These are phyloP conservation scores for Leishmania aethiopica DNA, from an alignment of 208 protist genomes.

Conservation along the genomic window DNA sequence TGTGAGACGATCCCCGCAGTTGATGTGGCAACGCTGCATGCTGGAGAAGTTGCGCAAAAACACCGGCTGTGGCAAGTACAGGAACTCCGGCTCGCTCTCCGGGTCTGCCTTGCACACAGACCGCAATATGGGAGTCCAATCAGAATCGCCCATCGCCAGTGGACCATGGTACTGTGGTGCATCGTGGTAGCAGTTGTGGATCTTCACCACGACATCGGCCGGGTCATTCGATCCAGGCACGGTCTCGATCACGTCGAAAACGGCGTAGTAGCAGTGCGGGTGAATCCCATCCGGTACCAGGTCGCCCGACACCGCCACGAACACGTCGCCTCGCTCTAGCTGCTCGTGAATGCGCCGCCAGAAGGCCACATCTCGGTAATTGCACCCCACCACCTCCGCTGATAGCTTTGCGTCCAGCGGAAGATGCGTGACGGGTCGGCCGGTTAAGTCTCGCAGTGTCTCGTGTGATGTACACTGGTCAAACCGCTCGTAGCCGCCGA, in stretches of 20 bases:
- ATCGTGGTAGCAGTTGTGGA: constrained; percentile 66
- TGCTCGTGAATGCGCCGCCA: constrained; percentile 63
- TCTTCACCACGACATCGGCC: constrained; percentile 58
- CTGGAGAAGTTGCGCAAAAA: constrained; percentile 79
- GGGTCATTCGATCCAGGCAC: constrained; percentile 36
- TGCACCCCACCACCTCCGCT: constrained; percentile 59
- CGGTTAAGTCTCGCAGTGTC: constrained; percentile 82
- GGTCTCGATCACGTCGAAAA: constrained; percentile 72
- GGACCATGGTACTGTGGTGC: constrained; percentile 54
- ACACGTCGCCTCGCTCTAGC: constrained; percentile 60
- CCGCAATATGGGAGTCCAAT: constrained; percentile 58
- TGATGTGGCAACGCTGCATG: constrained; percentile 76
- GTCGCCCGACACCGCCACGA: constrained; percentile 56
- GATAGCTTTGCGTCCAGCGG: constrained; percentile 62
- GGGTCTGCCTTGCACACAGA: constrained; percentile 52
- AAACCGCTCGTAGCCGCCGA: constrained; percentile 70
- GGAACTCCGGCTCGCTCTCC: constrained; percentile 39
- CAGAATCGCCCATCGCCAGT: constrained; percentile 34
- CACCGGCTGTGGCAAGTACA: constrained; percentile 67
- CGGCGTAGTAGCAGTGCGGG: constrained; percentile 67
- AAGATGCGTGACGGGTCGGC: constrained; percentile 66
- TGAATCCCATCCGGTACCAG: constrained; percentile 58
- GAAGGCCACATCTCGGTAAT: constrained; percentile 51
- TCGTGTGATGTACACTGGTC: constrained; percentile 78
- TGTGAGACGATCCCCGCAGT: constrained; percentile 76